These are phyloP conservation scores for Trichoderma guizhouense DNA, from an alignment of 2,329 filamentous ascomycete species.

Conservation along the genomic window DNA sequence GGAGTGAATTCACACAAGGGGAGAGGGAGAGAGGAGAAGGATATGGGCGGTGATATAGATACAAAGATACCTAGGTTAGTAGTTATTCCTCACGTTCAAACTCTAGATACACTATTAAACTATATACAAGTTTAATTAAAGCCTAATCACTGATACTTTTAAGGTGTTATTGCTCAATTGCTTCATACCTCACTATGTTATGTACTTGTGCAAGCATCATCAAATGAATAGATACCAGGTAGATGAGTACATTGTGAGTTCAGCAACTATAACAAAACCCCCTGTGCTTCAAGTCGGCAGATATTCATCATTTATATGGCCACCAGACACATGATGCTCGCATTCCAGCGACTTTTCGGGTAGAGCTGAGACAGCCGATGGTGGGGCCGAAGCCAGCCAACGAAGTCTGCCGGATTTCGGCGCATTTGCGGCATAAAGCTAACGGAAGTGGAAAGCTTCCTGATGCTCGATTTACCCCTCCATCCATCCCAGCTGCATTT, in stretches of 20 bases:
- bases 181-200: too few relatives aligned
- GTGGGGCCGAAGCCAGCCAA: background rate
- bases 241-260: background rate
- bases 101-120: background rate
- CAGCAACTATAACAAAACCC: background rate
- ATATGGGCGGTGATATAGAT: background rate
- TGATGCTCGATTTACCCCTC: constrained; percentile 6
- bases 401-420: constrained; percentile 1
- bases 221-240: background rate
- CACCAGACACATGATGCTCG: background rate
- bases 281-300: background rate
- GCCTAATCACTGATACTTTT: background rate
- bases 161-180: too few relatives aligned
- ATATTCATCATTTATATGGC: background rate
- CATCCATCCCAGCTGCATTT: constrained; percentile 3
- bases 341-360: background rate
- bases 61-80: too few relatives aligned
- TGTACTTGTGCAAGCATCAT: background rate
- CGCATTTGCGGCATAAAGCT: constrained; percentile 7
- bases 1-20: too few relatives aligned
- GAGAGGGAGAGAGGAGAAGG: background rate
- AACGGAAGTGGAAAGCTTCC: background rate
- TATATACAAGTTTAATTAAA: background rate
- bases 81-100: background rate
- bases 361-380: background rate